phyloP scores from a whole-genome alignment of 306 rosid species.

The Rosa multiflora region DNA sequence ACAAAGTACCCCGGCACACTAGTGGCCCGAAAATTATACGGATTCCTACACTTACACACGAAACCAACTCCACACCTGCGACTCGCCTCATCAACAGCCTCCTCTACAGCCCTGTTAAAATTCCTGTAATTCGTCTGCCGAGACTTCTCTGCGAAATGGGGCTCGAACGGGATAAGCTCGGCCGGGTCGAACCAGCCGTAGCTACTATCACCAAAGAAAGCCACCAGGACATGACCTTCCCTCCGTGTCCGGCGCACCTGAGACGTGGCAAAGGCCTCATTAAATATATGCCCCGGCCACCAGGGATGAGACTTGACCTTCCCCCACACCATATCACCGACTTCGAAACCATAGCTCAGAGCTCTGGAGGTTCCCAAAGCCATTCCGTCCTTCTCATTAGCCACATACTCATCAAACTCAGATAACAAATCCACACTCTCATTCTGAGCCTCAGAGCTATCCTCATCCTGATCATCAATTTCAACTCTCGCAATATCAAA shows the following conservation, averaged over 20 bases:
- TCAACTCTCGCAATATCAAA: constrained; percentile 19
- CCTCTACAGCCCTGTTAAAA: constrained; percentile 82
- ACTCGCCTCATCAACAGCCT: constrained; percentile 84
- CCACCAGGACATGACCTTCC: constrained; percentile 83
- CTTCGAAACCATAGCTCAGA: constrained; percentile 62
- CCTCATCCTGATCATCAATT: background rate
- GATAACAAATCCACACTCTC: constrained; percentile 40
- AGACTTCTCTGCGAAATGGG: constrained; percentile 73
- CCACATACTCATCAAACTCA: constrained; percentile 78
- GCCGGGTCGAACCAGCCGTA: constrained; percentile 98
- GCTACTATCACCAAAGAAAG: constrained; percentile 94
- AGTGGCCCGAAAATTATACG: constrained; percentile 50
- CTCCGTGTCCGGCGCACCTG: constrained; percentile 70
- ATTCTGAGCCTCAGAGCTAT: constrained; percentile 16
- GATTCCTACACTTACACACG: constrained; percentile 73
- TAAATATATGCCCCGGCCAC: constrained; percentile 97
- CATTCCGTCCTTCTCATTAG: constrained; percentile 59
- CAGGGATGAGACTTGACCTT: constrained; percentile 98
- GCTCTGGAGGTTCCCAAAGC: constrained; percentile 53
- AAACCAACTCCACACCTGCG: constrained; percentile 71
- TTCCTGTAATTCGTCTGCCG: constrained; percentile 58
- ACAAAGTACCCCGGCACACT: constrained; percentile 60
- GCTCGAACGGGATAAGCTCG: constrained; percentile 75
- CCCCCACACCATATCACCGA: constrained; percentile 97
- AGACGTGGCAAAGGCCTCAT: constrained; percentile 68